Percentiles rank a stretch among this genome's conserved stretches.
phyloP scores from a whole-genome alignment of 768 basidiomycete species.

The Lyophyllum semitale region DNA sequence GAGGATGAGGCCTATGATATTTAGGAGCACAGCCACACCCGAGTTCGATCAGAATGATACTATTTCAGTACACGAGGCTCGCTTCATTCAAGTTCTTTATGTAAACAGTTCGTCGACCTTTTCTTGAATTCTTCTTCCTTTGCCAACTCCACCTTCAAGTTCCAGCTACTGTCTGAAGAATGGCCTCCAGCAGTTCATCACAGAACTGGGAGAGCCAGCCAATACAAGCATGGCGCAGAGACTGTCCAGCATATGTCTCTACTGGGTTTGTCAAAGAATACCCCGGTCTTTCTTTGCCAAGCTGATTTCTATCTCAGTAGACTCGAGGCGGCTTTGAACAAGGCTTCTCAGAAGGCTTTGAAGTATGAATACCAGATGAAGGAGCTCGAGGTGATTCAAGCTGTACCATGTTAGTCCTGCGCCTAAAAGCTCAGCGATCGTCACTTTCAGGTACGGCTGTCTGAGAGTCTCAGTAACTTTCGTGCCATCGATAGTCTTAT shows the following conservation, averaged over 20 bases:
- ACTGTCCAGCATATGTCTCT: slow-evolving; percentile 22
- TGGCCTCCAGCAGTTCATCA: slow-evolving; percentile 18
- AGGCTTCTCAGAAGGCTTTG: slow-evolving; percentile 45
- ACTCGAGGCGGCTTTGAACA: slow-evolving; percentile 49
- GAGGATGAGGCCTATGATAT: no score
- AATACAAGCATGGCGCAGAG: slow-evolving; percentile 2
- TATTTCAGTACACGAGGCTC: slow-evolving; percentile 25
- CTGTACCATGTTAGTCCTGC: not conserved
- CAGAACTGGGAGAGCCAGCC: slow-evolving; percentile 13
- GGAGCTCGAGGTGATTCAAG: slow-evolving; percentile 52
- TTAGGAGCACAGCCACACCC: slow-evolving; percentile 28
- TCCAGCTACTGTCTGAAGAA: slow-evolving; percentile 7
- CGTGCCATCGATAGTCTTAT: slow-evolving; percentile 71
- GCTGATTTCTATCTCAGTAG: slow-evolving; percentile 30
- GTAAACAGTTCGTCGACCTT: slow-evolving; percentile 12
- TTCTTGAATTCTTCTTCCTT: slow-evolving; percentile 14
- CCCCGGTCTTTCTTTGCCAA: slow-evolving; percentile 2
- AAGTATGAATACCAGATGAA: slow-evolving; percentile 61
- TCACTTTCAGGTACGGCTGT: slow-evolving; percentile 54
- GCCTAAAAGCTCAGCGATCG: slow-evolving; percentile 1
- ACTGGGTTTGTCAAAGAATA: slow-evolving; percentile 15
- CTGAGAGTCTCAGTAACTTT: slow-evolving; percentile 74
- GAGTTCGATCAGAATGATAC: slow-evolving; percentile 37
- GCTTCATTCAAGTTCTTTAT: slow-evolving; percentile 23
- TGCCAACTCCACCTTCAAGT: slow-evolving; percentile 11